These are phyloP conservation scores for Helianthus annuus DNA, from an alignment of 129 eudicot genomes.

Conservation along the genomic window DNA sequence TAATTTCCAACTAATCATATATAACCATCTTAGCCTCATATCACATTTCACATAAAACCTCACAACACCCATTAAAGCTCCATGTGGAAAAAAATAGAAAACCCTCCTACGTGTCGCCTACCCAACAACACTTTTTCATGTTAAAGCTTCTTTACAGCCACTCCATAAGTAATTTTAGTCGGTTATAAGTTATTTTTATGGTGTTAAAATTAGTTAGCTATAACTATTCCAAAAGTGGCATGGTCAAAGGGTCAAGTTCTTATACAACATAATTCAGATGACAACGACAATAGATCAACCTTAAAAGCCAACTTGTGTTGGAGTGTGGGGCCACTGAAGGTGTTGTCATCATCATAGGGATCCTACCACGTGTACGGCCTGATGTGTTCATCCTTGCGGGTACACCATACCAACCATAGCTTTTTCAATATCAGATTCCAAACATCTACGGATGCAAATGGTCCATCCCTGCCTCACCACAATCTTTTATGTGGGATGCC, in stretches of 20 bases:
- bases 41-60: too few relatives aligned
- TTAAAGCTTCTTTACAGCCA: too few relatives aligned
- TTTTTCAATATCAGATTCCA: conserved; percentile 14
- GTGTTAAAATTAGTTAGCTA: too few relatives aligned
- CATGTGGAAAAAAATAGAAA: too few relatives aligned
- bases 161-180: too few relatives aligned
- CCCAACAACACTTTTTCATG: too few relatives aligned
- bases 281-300: conserved; percentile 45
- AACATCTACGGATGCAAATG: conserved; percentile 37
- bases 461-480: conserved; percentile 34
- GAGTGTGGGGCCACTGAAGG: conserved; percentile 25
- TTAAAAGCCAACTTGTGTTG: conserved; percentile 35
- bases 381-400: conserved; percentile 23
- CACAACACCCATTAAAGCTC: too few relatives aligned
- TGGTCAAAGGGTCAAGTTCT: conserved; percentile 33
- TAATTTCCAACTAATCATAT: too few relatives aligned
- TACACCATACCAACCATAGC: conserved; percentile 22
- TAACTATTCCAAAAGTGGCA: neutral
- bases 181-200: too few relatives aligned
- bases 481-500: conserved; percentile 36
- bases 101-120: too few relatives aligned
- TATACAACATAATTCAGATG: conserved; percentile 26
- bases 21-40: too few relatives aligned
- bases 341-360: conserved; percentile 32
- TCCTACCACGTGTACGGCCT: conserved; percentile 42